Evolutionary conservation across 2,329 filamentous ascomycete species (phyloP).

Genomic region (Hymenoscyphus scutula): DNA sequence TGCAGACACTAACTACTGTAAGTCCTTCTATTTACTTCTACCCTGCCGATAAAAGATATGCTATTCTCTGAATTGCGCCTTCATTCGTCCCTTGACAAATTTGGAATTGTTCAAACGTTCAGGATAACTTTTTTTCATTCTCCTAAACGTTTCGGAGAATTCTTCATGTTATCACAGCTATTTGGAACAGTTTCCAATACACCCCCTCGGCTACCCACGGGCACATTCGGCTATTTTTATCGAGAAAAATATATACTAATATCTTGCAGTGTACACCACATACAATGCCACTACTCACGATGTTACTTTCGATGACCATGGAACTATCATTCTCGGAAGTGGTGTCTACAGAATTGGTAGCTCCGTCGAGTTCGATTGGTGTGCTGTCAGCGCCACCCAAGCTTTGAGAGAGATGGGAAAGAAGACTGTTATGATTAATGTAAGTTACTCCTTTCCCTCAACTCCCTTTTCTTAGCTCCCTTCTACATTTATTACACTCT

Average conservation of each 20-base stretch:
- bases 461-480: too few relatives aligned
- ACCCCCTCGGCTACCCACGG: background rate
- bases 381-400: conserved; percentile 84
- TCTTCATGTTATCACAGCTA: too few relatives aligned
- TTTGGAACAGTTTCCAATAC: too few relatives aligned
- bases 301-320: conserved; percentile 89
- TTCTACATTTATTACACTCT: too few relatives aligned
- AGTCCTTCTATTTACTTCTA: background rate
- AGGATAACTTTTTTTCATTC: too few relatives aligned
- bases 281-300: conserved; percentile 96
- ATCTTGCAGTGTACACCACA: conserved; percentile 57
- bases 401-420: conserved; percentile 83
- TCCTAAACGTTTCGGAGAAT: too few relatives aligned
- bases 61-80: too few relatives aligned
- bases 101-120: too few relatives aligned
- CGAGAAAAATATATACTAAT: background rate
- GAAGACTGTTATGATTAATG: conserved; percentile 98
- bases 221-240: background rate
- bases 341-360: conserved; percentile 97
- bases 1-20: conserved; percentile 14
- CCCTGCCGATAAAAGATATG: too few relatives aligned
- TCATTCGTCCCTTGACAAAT: too few relatives aligned
- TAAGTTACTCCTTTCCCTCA: too few relatives aligned
- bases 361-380: conserved; percentile 99
- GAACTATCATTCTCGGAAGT: conserved; percentile 83